Evolutionary conservation across 257 asterid genomes (phyloP), one percentile per base, ranked within the genome.

Genomic region (Nicotiana otophora): DNA sequence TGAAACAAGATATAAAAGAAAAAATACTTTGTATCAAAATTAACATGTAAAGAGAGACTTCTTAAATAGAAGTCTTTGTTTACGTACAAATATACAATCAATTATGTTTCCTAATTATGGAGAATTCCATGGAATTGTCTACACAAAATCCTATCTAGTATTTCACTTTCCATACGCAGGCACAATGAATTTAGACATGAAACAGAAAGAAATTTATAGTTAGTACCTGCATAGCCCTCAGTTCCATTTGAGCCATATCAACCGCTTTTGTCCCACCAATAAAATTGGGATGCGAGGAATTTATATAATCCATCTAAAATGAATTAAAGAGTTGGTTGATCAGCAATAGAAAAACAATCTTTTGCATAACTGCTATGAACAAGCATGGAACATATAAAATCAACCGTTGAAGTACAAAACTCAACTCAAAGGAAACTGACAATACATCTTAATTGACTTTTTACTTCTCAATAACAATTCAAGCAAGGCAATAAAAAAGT

Each of bases 231-330:
- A 48, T 26, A 26, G 62, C 60, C 62, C 11, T 74, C 62, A 74
- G 16, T 48, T 74, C 62, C 4, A 0, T 23, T 74, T 74, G 80
- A 7, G 98, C 99, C 80, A 66, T 85, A 89, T 93, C 99, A 46
- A 95, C 85, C 60, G 99, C 99, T 88, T 89, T 93, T 86, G 92
- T 91, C 77, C 99, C 99, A 78, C 99, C 99, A 86, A 95, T 74
- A 82, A 95, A 95, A 91, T 90, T 88, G 80, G 97, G 91, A 86
- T 95, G 93, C 77, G 99, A 93, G 55, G 99, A 92, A 87, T 95
- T 95, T 85, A 95, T 91, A 87, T 89, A 95, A 87, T 95, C 97
- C 95, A 91, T 92, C 99, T 95, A 83, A 82, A 82, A 62, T 67
- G 12, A 48, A 48, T 74, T 74, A 48, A 74, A 14, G 15, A 26